A percentile compares a stretch with the other conserved stretches of the same genome.
Evolutionary conservation across 805 yeast genomes (phyloP).

Genomic region (Candida verbasci): DNA sequence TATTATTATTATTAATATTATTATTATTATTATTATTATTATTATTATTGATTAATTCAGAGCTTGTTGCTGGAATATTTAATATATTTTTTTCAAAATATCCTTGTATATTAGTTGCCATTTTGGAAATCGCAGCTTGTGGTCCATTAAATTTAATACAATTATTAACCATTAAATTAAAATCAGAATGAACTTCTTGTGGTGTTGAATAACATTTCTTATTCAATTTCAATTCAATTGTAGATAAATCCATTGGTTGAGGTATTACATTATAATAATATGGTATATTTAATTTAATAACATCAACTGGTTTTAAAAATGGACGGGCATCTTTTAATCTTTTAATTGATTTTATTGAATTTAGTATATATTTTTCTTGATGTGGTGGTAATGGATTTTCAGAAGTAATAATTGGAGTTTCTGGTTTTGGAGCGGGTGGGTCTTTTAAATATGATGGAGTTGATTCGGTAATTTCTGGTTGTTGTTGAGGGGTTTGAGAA

Average conservation of each 20-base stretch:
- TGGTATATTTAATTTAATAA: constrained; percentile 82
- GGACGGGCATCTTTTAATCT: constrained; percentile 91
- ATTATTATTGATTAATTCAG: constrained; percentile 10
- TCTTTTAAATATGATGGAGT: constrained; percentile 5
- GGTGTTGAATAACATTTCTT: constrained; percentile 70
- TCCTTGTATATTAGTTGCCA: constrained; percentile 89
- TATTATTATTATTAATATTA: constrained; percentile 11
- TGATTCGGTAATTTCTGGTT: constrained; percentile 6
- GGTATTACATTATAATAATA: constrained; percentile 78
- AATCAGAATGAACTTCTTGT: constrained; percentile 67
- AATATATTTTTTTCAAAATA: constrained; percentile 90
- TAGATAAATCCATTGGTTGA: constrained; percentile 90
- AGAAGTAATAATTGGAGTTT: constrained; percentile 24
- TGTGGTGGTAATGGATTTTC: constrained; percentile 76
- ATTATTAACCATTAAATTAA: constrained; percentile 78
- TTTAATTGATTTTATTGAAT: constrained; percentile 80
- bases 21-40: constrained; percentile 12
- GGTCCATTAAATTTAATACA: constrained; percentile 84
- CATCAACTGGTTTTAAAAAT: constrained; percentile 86
- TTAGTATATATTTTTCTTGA: constrained; percentile 74
- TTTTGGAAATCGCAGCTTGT: constrained; percentile 75
- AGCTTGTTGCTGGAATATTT: constrained; percentile 66
- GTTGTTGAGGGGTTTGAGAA: not conserved
- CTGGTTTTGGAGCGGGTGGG: constrained; percentile 68
- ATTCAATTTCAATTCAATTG: constrained; percentile 77